Evolutionary conservation across 768 basidiomycete species (phyloP), one percentile per base, ranked within the genome.

Genomic region (Kwoniella heveanensis): DNA sequence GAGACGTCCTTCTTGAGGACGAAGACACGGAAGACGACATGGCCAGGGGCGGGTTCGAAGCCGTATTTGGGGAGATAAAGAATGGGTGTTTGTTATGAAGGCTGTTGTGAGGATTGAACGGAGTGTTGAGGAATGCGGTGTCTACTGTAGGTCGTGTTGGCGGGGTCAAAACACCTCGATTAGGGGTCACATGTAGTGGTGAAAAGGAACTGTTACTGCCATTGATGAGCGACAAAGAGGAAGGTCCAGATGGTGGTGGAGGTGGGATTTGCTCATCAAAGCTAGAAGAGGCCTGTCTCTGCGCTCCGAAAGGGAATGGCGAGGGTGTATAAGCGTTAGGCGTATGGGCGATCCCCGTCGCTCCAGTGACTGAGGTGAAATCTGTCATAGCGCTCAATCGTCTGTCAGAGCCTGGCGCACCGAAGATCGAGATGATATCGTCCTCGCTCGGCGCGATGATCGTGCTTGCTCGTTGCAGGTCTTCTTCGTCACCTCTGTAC

Each of bases 341-440:
- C 8, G 39, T 44, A 44, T 44, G 9, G 17, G 19, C 39, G 19
- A 9, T 36, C 13, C 32, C 32, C 32, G 32, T 36, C 7, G 7
- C 39, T 3, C 39, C 39, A 4, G 39, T 44, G 17, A 44, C 39
- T 3, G 39, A 44, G 15, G 60, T 61, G 37, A 37, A 61, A 46
- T 61, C 60, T 22, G 60, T 61, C 27, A 61, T 53, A 29, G 60
- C 44, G 19, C 51, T 53, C 30, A 54, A 47, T 47, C 60, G 22
- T 53, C 52, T 37, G 13, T 61, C 60, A 17, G 60, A 61, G 9
- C 60, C 50, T 5, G 60, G 60, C 17, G 60, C 50, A 53, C 50
- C 60, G 27, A 61, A 61, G 52, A 61, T 39, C 26, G 48, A 51
- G 25, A 61, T 39, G 29, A 61, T 53, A 44, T 44, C 39, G 39